Base-by-base conservation (phyloP, 495 filamentous ascomycete genomes). In the Cairneyella variabilis region DNA sequence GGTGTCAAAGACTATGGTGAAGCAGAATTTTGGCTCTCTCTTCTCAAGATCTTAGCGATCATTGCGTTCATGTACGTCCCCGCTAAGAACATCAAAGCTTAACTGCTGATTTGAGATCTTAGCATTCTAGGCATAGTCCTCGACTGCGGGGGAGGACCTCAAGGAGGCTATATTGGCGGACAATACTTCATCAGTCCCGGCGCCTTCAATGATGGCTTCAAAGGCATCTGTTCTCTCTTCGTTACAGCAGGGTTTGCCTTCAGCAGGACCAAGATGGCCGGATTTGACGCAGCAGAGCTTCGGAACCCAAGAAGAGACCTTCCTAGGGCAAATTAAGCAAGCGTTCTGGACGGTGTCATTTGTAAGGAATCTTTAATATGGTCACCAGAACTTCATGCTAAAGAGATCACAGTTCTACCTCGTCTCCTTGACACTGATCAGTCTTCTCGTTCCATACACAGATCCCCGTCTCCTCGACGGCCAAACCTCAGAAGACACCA, bases 211-310 rank as follows among this genome's bases (percentile, higher is more conserved):
- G 80, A 93, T 66, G 90, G 92, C 38, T 96, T 96, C 77, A 93
- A 95, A 65, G 92, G 92, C 39, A 75, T 97, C 10, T 96, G 91
- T 76, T 87, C 83, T 63, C 88, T 95, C 52, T 91, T 97, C 56
- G 90, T 96, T 54, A 93, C 88, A 17, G 90, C 91, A 2, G 89
- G 90, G 25, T 96, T 97, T 62, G 85, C 92, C 51, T 97, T 95
- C 59, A 79, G 88, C 5, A 92, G 92, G 37, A 96, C 90, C 10
- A 92, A 97, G 64, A 71, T 97, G 14, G 91, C 96, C 44, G 92
- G 90, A 50, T 77, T 96, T 26, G 89, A 90, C 23, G 90, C 90
- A 34, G 89, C 90, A 32, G 90, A 96, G 64, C 89, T 88, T 1
- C 82, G 79, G 6, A 92, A 95, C 65, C 90, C 90, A 11, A 83